A percentile compares a stretch with the other conserved stretches of the same genome.
phyloP scores from a whole-genome alignment of 202 grass and related monocot genomes.

The Bolboschoenoplectus hybrid region DNA sequence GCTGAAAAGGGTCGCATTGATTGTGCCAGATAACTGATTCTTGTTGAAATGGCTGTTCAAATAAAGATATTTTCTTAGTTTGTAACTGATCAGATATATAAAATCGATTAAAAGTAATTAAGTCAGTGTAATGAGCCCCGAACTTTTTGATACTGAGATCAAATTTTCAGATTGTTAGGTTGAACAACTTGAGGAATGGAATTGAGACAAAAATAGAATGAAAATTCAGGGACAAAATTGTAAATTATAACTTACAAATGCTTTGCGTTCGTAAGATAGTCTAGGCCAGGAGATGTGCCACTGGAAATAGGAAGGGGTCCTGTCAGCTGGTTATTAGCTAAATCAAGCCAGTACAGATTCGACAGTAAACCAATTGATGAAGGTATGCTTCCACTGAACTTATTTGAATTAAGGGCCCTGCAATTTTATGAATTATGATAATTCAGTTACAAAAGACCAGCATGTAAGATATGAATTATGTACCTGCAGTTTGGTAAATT shows the following conservation, averaged over 20 bases:
- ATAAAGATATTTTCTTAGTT: constrained; percentile 42
- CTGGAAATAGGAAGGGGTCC: constrained; percentile 74
- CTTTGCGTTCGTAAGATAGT: constrained; percentile 50
- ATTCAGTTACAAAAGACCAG: constrained; percentile 22
- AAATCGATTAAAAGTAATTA: constrained; percentile 4
- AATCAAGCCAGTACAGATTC: constrained; percentile 73
- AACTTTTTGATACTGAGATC: background rate
- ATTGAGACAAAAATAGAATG: background rate
- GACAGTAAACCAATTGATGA: constrained; percentile 64
- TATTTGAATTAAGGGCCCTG: constrained; percentile 84
- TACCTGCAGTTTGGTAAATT: background rate
- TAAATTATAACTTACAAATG: constrained; percentile 74
- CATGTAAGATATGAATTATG: constrained; percentile 30
- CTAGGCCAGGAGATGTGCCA: constrained; percentile 61
- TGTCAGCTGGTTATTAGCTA: constrained; percentile 72
- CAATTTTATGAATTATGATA: constrained; percentile 17
- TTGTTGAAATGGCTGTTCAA: constrained; percentile 86
- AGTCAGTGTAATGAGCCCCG: background rate
- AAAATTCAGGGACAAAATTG: constrained; percentile 16
- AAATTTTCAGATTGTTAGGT: constrained; percentile 21
- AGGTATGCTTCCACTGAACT: constrained; percentile 73
- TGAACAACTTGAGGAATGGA: background rate
- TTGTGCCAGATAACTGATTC: constrained; percentile 72
- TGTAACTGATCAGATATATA: constrained; percentile 23
- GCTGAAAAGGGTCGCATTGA: constrained; percentile 63